Evolutionary conservation across 129 eudicot genomes (phyloP).

Genomic region (Arctium minus): DNA sequence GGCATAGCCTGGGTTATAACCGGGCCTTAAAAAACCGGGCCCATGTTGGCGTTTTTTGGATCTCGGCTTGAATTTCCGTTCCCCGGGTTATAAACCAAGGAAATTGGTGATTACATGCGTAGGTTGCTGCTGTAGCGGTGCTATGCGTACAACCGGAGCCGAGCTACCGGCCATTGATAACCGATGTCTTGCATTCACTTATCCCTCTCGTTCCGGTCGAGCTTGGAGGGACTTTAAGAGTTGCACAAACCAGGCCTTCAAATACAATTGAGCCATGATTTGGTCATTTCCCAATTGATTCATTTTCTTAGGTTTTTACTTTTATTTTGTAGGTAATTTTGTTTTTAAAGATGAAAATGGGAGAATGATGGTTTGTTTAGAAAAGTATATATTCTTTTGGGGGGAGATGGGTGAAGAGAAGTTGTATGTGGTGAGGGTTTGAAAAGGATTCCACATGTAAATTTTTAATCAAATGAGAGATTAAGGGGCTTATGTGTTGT

Average conservation of each 20-base stretch:
- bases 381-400: not conserved
- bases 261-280: constrained; percentile 19
- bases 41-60: not conserved
- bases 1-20: not conserved
- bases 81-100: not conserved
- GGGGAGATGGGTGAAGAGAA: not conserved
- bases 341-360: constrained; percentile 28
- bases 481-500: constrained; percentile 8
- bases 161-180: constrained; percentile 87
- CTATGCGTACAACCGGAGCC: constrained; percentile 96
- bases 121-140: constrained; percentile 98
- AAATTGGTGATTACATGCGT: not conserved
- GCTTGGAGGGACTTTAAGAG: constrained; percentile 82
- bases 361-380: not conserved
- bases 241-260: constrained; percentile 31
- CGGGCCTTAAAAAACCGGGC: not conserved
- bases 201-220: constrained; percentile 87
- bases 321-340: constrained; percentile 24
- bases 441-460: constrained; percentile 19
- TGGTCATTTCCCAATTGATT: not conserved
- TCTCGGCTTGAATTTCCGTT: not conserved
- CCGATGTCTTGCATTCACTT: constrained; percentile 86
- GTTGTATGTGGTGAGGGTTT: constrained; percentile 14
- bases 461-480: constrained; percentile 14
- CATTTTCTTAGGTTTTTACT: constrained; percentile 4